A percentile compares a stretch with the other conserved stretches of the same genome.
phyloP scores from a whole-genome alignment of 768 basidiomycete genomes.

The Peribolospora baueri region DNA sequence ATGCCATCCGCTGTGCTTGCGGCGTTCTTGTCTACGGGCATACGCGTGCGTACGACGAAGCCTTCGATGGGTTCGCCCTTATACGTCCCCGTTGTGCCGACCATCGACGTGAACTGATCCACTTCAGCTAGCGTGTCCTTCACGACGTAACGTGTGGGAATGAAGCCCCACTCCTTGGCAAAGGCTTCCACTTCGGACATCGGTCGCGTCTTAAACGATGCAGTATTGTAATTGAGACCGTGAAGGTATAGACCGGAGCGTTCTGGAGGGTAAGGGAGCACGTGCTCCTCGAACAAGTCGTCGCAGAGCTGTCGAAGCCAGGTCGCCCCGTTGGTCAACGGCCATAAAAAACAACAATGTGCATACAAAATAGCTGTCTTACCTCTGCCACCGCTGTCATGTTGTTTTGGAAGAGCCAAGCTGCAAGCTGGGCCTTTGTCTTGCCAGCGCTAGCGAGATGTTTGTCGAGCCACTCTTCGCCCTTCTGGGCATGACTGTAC shows the following conservation, averaged over 20 bases:
- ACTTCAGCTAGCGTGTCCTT: constrained; percentile 43
- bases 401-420: constrained; percentile 47
- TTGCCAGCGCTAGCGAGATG: constrained; percentile 39
- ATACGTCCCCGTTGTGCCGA: constrained; percentile 49
- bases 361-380: constrained; percentile 10
- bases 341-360: not conserved
- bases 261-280: constrained; percentile 55
- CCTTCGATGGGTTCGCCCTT: constrained; percentile 67
- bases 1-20: constrained; percentile 14
- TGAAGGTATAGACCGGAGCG: constrained; percentile 78
- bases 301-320: constrained; percentile 55
- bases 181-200: constrained; percentile 46
- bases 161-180: constrained; percentile 76
- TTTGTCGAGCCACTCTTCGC: constrained; percentile 54
- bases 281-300: constrained; percentile 91
- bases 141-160: constrained; percentile 38
- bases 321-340: not conserved
- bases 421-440: constrained; percentile 50
- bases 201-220: constrained; percentile 43
- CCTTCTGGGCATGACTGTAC: constrained; percentile 48
- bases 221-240: constrained; percentile 50
- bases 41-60: constrained; percentile 58
- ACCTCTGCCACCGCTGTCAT: constrained; percentile 87
- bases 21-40: constrained; percentile 16
- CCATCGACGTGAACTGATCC: constrained; percentile 40